Percentiles rank a stretch among this genome's conserved stretches.
phyloP scores from a whole-genome alignment of 371 early-diverging fungal species.

The Syncephalastrum contaminatum region DNA sequence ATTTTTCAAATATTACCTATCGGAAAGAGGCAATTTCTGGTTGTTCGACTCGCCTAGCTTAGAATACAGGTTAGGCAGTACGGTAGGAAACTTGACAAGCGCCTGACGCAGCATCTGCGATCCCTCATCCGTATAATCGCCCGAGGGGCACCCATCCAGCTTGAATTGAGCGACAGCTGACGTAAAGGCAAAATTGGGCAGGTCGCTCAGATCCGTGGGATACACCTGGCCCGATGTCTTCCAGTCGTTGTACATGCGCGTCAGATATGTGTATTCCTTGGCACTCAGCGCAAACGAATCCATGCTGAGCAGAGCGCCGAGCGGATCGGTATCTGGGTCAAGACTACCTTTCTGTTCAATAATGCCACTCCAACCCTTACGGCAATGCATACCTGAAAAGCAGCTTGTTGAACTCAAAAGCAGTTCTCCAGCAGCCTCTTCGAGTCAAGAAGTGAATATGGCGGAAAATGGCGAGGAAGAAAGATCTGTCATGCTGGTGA shows the following conservation, averaged over 20 bases:
- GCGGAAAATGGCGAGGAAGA: conserved; percentile 81
- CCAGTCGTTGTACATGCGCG: conserved; percentile 41
- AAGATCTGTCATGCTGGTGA: conserved; percentile 34
- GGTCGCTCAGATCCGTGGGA: conserved; percentile 28
- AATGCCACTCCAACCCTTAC: conserved; percentile 1
- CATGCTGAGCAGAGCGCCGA: conserved; percentile 72
- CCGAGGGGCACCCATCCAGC: conserved; percentile 38
- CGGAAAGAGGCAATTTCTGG: background rate
- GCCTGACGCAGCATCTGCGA: conserved; percentile 63
- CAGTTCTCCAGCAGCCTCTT: conserved; percentile 91
- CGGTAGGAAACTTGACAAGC: conserved; percentile 46
- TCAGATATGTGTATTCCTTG: conserved; percentile 71
- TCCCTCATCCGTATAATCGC: conserved; percentile 32
- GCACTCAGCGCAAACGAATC: conserved; percentile 84
- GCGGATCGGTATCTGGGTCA: conserved; percentile 76
- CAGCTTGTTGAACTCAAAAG: conserved; percentile 85
- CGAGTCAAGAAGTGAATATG: conserved; percentile 84
- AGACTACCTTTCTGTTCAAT: conserved; percentile 41
- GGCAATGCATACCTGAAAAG: conserved; percentile 43
- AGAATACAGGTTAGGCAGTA: conserved; percentile 30
- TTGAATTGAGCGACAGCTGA: conserved; percentile 76
- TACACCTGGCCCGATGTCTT: conserved; percentile 41
- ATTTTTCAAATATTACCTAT: conserved; percentile 10
- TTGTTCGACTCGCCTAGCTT: conserved; percentile 31
- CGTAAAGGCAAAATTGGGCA: conserved; percentile 82